Base-by-base conservation (phyloP, 2,329 filamentous ascomycete genomes). In the Ambrosiella cleistominuta region DNA sequence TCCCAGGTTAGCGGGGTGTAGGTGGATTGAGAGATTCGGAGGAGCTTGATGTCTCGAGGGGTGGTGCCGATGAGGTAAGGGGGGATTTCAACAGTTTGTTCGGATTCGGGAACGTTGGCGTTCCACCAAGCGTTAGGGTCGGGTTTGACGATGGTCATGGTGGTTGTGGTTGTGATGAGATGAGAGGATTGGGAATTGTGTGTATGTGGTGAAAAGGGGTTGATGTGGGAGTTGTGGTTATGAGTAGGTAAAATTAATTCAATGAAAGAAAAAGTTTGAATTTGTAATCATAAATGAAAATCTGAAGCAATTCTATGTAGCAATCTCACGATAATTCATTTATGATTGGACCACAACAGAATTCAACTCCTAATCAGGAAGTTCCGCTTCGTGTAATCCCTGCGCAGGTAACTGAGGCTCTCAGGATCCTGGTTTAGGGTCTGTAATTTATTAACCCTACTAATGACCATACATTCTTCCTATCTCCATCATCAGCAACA, bases 121-220 rank as follows among this genome's bases (percentile, higher is more conserved):
- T 91, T 84, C 89, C 89, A 95, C 72, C 85, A 95, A 0, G 85
- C 83, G 8, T 40, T 57, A 42, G 59, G 59, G 40, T 60, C 56
- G 44, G 56, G 59, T 51, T 51, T 51, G 47, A 49, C 17, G 45
- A 35, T 9, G 19, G 47, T 51, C 47, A 51, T 51, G 27, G 19
- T 51, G 8, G 47, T 2, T 27, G 47, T 15, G 8, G 8, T n/a
- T 12, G 17, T 9, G 45, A 49, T 49, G 8, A n/a, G n/a, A 3
- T n/a, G 17, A 19, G 11, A 7, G 42, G 35, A 51, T 9, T 36
- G 19, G 37, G 15, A 37, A 40, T 44, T 15, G 8, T 6, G 19
- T 15, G 39, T 42, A 11, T 49, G 8, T 9, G 12, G 17, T 7
- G 19, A 51, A 19, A 51, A 11, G 27, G 47, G 47, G 19, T 3